Evolutionary conservation across 2,329 filamentous ascomycete genomes (phyloP).

Genomic region (Fusarium xylarioides): DNA sequence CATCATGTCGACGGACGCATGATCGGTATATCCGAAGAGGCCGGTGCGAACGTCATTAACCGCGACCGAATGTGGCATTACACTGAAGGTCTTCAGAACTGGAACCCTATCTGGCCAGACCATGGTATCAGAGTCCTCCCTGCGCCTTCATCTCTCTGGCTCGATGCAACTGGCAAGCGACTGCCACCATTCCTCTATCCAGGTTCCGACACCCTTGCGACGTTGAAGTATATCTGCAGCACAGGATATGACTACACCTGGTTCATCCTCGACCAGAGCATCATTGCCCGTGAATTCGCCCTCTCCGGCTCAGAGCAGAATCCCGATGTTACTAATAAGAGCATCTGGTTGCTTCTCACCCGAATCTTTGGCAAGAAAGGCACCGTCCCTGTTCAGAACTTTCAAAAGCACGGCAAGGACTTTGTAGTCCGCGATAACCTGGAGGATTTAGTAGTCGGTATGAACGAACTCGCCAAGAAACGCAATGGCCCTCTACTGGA

Average conservation of each 20-base stretch:
- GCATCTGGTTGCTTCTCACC: constrained; percentile 60
- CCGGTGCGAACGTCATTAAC: constrained; percentile 66
- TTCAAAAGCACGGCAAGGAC: constrained; percentile 66
- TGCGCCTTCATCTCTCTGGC: constrained; percentile 69
- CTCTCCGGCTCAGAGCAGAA: constrained; percentile 72
- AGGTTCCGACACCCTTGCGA: constrained; percentile 65
- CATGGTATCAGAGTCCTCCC: constrained; percentile 70
- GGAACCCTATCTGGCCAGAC: constrained; percentile 68
- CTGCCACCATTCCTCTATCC: constrained; percentile 66
- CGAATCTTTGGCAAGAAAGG: constrained; percentile 63
- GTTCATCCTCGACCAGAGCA: constrained; percentile 67
- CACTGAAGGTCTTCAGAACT: constrained; percentile 69
- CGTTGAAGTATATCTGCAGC: constrained; percentile 66
- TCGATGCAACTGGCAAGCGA: constrained; percentile 67
- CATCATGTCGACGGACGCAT: constrained; percentile 72
- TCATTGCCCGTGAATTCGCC: constrained; percentile 69
- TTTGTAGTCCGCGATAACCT: constrained; percentile 68
- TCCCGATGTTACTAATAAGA: constrained; percentile 67
- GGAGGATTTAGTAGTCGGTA: constrained; percentile 62
- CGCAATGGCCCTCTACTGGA: constrained; percentile 59
- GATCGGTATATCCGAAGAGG: constrained; percentile 63
- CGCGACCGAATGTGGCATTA: constrained; percentile 74
- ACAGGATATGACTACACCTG: constrained; percentile 71
- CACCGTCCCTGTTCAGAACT: constrained; percentile 64
- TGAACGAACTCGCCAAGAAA: constrained; percentile 64